Base-by-base conservation (phyloP, 1,139 yeast species). In the Ashbya aceris region DNA sequence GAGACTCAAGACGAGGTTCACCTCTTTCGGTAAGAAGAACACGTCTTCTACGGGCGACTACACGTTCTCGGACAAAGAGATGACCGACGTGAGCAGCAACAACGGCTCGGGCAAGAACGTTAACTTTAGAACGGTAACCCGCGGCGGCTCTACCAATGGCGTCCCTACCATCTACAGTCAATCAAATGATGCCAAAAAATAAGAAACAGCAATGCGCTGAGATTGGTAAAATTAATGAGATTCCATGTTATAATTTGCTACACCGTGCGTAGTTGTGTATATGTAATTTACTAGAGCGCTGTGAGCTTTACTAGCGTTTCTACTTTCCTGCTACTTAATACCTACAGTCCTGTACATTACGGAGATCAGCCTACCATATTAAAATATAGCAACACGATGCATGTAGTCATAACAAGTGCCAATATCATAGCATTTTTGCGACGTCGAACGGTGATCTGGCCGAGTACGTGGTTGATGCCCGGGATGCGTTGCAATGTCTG, bases 361-460 rank as follows among this genome's bases (percentile, higher is more conserved):
- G 13, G 13, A 29, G 11, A 12, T 12, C 6, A 12, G 13, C 31
- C 31, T 29, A 12, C 13, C 31, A 12, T 11, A 11, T 29, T 61
- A 51, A 81, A 79, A 55, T 80, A 77, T 47, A 89, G 64, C 10
- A 85, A 61, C 40, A 89, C 55, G 27, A 87, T 79, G 67, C 97
- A 85, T 29, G 75, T 50, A 4, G 89, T 73, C 38, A 87, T 81
- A 40, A 91, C 73, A 4, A 72, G 53, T 3, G 95, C 93, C 60
- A 91, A 65, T n/a, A 91, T 83, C 36, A 91, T 61, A 14, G 94
- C 81, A 60, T 91, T 95, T 49, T 96, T 76, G 65, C 81, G 83
- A 62, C 91, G 80, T 54, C 97, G 72, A 2, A 95, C 82, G 60
- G 87, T 87, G 51, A 91, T 89, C 60, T 81, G 83, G 12, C 81